Evolutionary conservation across 441 rosid species (phyloP), one percentile per base, ranked within the genome.

Genomic region (Adansonia madagascariensis): DNA sequence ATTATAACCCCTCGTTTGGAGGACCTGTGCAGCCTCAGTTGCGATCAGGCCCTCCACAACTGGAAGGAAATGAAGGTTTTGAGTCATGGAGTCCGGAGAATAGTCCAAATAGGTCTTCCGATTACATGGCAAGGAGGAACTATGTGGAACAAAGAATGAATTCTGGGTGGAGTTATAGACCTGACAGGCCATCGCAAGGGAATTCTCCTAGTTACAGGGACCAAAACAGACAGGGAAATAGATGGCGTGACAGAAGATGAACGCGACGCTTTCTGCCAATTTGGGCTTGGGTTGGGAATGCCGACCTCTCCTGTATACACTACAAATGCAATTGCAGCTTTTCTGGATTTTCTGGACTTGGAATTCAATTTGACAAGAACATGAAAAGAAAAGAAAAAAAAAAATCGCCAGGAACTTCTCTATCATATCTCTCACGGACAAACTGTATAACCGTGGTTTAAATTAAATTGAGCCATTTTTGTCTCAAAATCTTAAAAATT

Each of bases 11-110:
- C 17, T 81, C 82, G 0, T 57, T 22, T 44, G 77, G 84, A 75
- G 83, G 87, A 50, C 59, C 75, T 9, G 68, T 71, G 71, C 86
- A 79, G 78, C 75, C 79, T 75, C 88, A 73, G 77, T 24, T 79
- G 73, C 77, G 65, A 68, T 74, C 88, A 59, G 87, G 81, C 76
- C 86, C 78, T 77, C 68, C 62, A 79, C 68, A 55, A 4, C 24
- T 79, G 80, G 89, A 83, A 55, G 88, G 86, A 80, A 88, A 87
- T 71, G 88, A 82, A 17, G 98, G 86, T 35, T 92, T 80, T 68
- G 98, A 92, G 79, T 93, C 99, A 3, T 94, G 98, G 98, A 92
- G 98, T 84, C 97, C 96, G 0, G 98, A 95, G 57, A 80, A 89
- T 78, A 95, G 98, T 78, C 98, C 91, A 55, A 84, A 63, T 22